phyloP scores from a whole-genome alignment of 768 basidiomycete genomes.

The Suillus lakei region DNA sequence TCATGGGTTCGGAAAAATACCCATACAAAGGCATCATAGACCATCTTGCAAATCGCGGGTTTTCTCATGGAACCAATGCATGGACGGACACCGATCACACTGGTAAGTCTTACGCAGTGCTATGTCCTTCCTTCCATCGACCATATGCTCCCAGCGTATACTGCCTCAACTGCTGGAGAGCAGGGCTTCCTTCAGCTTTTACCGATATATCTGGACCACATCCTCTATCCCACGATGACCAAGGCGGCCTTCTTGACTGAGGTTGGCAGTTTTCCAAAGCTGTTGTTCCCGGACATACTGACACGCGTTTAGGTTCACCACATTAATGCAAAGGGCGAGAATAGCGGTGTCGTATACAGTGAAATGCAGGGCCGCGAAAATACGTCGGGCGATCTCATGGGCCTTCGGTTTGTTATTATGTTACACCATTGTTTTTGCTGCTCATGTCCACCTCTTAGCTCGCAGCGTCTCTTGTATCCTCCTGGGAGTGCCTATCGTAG shows the following conservation, averaged over 20 bases:
- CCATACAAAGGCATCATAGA: slow-evolving; percentile 97
- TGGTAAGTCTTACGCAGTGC: slow-evolving; percentile 16
- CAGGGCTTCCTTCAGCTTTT: slow-evolving; percentile 88
- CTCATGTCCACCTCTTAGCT: slow-evolving; percentile 43
- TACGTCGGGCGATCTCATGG: slow-evolving; percentile 89
- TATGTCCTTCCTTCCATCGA: slow-evolving; percentile 1
- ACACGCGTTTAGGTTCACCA: slow-evolving; percentile 78
- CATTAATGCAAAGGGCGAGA: slow-evolving; percentile 86
- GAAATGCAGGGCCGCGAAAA: slow-evolving; percentile 98
- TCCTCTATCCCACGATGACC: slow-evolving; percentile 94
- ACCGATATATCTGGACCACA: slow-evolving; percentile 94
- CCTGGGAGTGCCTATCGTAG: slow-evolving; percentile 87
- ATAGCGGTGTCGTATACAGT: slow-evolving; percentile 96
- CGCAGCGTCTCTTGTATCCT: slow-evolving; percentile 83
- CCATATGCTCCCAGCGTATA: slow-evolving; percentile 62
- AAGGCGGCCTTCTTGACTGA: slow-evolving; percentile 79
- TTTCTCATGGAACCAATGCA: slow-evolving; percentile 91
- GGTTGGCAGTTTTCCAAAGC: slow-evolving; percentile 36
- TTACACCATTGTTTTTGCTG: slow-evolving; percentile 1
- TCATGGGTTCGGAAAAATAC: slow-evolving; percentile 95
- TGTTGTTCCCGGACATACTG: not conserved
- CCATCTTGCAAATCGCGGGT: slow-evolving; percentile 91
- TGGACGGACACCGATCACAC: slow-evolving; percentile 98
- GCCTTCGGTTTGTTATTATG: slow-evolving; percentile 61
- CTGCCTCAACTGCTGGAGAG: slow-evolving; percentile 92